Base-by-base conservation (phyloP, 257 asterid genomes). In the Parsonsia alboflavescens region DNA sequence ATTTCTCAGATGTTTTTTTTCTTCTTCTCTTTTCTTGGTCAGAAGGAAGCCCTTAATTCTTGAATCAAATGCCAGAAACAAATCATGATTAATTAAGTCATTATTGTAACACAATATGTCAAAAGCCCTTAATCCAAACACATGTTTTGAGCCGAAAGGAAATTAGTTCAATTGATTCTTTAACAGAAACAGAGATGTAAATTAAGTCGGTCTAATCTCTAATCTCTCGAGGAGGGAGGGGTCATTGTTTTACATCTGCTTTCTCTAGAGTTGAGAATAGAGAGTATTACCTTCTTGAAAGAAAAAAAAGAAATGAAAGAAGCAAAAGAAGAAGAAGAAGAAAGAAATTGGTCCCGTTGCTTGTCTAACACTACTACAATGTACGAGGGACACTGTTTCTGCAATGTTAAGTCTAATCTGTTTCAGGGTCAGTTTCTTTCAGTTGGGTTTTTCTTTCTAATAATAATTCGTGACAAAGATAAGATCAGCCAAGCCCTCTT, bases 21-120 rank as follows among this genome's bases (percentile, higher is more conserved):
- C 4, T 0, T 5, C 12, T 28, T 46, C 48, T 5, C n/a, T 42
- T 19, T 63, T 64, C 12, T 63, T 63, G 68, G 68, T 63, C 45
- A 46, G 68, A 63, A 63, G 68, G 68, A 61, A 61, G 44, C 68
- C 66, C n/a, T n/a, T n/a, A n/a, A n/a, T n/a, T n/a, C n/a, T n/a
- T n/a, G n/a, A n/a, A n/a, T n/a, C n/a, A n/a, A n/a, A n/a, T n/a
- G n/a, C n/a, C n/a, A n/a, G n/a, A n/a, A n/a, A n/a, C n/a, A n/a
- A n/a, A n/a, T n/a, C n/a, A n/a, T n/a, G n/a, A n/a, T n/a, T n/a
- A n/a, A n/a, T n/a, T n/a, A n/a, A n/a, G n/a, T n/a, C n/a, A n/a
- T n/a, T n/a, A n/a, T n/a, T n/a, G n/a, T n/a, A n/a, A n/a, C n/a
- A n/a, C n/a, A n/a, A n/a, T n/a, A n/a, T n/a, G n/a, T n/a, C n/a